A percentile compares a stretch with the other conserved stretches of the same genome.
phyloP scores from a whole-genome alignment of 169 alveolate species.

The Plasmodium coatneyi region DNA sequence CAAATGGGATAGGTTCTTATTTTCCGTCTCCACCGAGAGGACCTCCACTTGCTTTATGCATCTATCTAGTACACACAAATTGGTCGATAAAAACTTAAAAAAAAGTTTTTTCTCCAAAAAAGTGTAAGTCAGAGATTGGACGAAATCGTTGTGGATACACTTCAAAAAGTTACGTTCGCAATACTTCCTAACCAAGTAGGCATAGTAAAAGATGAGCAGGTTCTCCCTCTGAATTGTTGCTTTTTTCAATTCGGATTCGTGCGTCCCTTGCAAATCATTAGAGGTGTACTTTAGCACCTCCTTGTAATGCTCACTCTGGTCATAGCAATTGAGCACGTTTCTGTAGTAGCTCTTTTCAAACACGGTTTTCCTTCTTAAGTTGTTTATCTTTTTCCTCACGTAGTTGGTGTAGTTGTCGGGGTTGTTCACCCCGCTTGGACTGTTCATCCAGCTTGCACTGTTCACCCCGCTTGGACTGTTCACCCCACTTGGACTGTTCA shows the following conservation, averaged over 20 bases:
- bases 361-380: background rate
- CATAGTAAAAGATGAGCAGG: slow-evolving; percentile 8
- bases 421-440: background rate
- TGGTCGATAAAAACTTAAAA: background rate
- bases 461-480: background rate
- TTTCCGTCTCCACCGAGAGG: slow-evolving; percentile 19
- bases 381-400: background rate
- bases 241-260: background rate
- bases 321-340: slow-evolving; percentile 22
- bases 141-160: slow-evolving; percentile 26
- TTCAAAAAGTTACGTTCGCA: slow-evolving; percentile 20
- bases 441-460: background rate
- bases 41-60: slow-evolving; percentile 1
- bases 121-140: background rate
- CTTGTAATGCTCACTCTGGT: slow-evolving; percentile 9
- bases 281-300: background rate
- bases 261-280: background rate
- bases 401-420: background rate
- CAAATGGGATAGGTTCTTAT: background rate
- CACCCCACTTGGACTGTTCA: background rate
- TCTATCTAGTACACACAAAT: background rate
- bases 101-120: background rate
- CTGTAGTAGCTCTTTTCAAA: slow-evolving; percentile 40
- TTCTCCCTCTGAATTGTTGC: background rate
- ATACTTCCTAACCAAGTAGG: slow-evolving; percentile 43